Percentiles rank a stretch among this genome's conserved stretches.
These are phyloP conservation scores for Groenewaldozyma salmanticensis DNA, from an alignment of 805 yeast species.

Conservation along the genomic window DNA sequence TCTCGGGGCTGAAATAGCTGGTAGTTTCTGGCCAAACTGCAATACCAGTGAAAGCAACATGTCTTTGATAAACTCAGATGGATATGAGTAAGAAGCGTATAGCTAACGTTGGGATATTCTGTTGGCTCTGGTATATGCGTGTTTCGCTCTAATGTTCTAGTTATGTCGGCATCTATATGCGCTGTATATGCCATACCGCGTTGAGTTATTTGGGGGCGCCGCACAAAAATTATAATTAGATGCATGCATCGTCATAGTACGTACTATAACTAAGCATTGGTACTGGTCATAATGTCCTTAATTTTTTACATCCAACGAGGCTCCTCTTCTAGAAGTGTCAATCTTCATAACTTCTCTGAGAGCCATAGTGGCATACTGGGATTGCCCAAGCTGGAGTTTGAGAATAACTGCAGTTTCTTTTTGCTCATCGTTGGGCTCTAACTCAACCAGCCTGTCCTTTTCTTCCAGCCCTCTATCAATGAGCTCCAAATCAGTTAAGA, in stretches of 20 bases:
- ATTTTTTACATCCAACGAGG: background rate
- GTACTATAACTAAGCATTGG: background rate
- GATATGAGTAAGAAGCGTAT: too few species aligned
- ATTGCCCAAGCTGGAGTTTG: conserved; percentile 67
- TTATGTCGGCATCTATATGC: too few species aligned
- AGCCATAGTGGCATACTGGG: conserved; percentile 97
- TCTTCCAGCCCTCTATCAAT: conserved; percentile 25
- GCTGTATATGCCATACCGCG: too few species aligned
- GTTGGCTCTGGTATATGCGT: too few species aligned
- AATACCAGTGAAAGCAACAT: too few species aligned
- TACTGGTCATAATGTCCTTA: background rate
- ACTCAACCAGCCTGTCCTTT: conserved; percentile 8
- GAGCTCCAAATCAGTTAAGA: conserved; percentile 68
- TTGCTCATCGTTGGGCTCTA: conserved; percentile 31
- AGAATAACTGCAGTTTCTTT: conserved; percentile 60
- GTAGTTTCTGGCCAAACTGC: too few species aligned
- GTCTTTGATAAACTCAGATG: too few species aligned
- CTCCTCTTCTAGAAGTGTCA: conserved; percentile 21
- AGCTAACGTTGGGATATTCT: too few species aligned
- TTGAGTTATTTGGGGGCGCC: background rate
- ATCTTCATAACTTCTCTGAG: conserved; percentile 75
- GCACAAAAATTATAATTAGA: background rate
- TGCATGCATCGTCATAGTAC: background rate
- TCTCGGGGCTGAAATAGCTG: too few species aligned
- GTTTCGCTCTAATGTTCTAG: too few species aligned